Percentiles rank a stretch among this genome's conserved stretches.
phyloP scores from a whole-genome alignment of 345 rosid species.

The Lepidium sativum region DNA sequence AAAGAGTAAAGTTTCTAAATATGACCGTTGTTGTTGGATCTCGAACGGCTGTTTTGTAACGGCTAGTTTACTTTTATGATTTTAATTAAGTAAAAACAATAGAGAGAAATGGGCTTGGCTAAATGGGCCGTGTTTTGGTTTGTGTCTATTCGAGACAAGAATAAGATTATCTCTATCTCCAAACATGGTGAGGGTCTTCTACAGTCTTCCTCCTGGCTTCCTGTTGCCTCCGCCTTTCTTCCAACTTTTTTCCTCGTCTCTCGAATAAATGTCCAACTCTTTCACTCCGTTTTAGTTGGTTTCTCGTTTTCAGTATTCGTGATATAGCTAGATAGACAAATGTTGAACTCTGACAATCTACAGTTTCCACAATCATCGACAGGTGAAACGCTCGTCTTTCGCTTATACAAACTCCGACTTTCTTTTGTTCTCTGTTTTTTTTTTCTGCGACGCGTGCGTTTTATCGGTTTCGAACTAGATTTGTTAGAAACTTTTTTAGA shows the following conservation, averaged over 20 bases:
- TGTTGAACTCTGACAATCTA: conserved; percentile 6
- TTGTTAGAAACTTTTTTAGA: background rate
- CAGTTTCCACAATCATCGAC: conserved; percentile 20
- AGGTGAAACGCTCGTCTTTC: conserved; percentile 12
- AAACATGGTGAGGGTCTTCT: conserved; percentile 2
- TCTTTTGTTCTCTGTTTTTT: background rate
- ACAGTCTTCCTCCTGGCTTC: conserved; percentile 15
- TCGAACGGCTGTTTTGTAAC: conserved; percentile 9
- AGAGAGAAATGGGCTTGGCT: background rate
- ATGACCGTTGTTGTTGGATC: conserved; percentile 29
- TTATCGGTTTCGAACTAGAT: background rate
- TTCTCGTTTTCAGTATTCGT: background rate
- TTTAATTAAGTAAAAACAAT: background rate
- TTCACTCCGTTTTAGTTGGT: background rate
- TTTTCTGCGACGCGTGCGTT: background rate
- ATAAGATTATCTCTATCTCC: conserved; percentile 7
- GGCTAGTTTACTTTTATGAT: conserved; percentile 10
- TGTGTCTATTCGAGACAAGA: background rate
- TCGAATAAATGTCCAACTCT: conserved; percentile 10
- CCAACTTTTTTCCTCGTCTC: background rate
- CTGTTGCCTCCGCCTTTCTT: background rate
- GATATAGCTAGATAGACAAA: background rate
- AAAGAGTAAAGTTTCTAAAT: conserved; percentile 17
- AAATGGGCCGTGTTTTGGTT: conserved; percentile 4
- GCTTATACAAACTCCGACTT: background rate